Evolutionary conservation across 2,329 filamentous ascomycete species (phyloP), one percentile per base, ranked within the genome.

Genomic region (Atkinsonella texensis): DNA sequence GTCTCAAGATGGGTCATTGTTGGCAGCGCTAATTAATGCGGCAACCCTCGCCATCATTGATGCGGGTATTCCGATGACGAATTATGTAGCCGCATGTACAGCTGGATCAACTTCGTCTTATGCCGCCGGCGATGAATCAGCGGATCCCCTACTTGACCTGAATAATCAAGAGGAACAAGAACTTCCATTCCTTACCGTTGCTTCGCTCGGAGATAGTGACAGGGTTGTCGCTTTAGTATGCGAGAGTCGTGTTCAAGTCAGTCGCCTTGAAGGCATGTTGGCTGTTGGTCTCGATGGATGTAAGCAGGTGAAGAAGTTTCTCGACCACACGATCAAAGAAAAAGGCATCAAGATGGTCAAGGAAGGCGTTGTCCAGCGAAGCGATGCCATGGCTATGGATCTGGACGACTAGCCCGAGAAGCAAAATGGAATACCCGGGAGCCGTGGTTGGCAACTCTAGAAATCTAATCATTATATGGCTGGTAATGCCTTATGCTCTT

Each of bases 61-160:
- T 65, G 93, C 93, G 0, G 93, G 93, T 49, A 85, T 98, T 18
- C 93, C 93, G 23, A 96, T 97, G 90, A 82, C 83, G 2, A 89
- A 95, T 64, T 94, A 96, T 64, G 79, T 97, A 2, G 83, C 84
- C 20, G 89, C 90, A 6, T 94, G 88, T 69, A 95, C 90, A 0
- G 87, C 89, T 0, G 93, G 90, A 4, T 87, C 84, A 13, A 88
- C 85, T 0, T 83, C 83, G 0, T 78, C 81, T 0, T 79, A 85
- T 58, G 74, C 79, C 0, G 74, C 75, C 1, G 80, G 79, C 52
- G 83, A 86, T 61, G 85, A 87, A 53, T 66, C 65, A 3, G 85
- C 85, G 11, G 88, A 94, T 61, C 88, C 88, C 2, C 67, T 94
- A 52, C 73, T 94, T 51, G 88, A 94, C 67, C 69, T 94, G 32